phyloP scores from a whole-genome alignment of 352 stramenopile species.

The Thalassiosira exigua region DNA sequence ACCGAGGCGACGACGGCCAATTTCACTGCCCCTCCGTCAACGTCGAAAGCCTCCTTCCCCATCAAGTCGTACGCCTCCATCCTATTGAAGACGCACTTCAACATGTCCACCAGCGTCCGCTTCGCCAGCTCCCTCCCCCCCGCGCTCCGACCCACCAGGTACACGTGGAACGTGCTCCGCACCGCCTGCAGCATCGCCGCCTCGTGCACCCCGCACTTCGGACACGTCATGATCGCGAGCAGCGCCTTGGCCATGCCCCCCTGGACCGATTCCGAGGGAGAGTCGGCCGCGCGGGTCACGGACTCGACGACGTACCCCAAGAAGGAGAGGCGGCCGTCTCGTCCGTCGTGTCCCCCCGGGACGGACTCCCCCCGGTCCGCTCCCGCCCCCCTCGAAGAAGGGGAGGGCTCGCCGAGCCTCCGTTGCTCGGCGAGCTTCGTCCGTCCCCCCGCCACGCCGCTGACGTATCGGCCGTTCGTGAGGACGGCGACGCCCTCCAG shows the following conservation, averaged over 20 bases:
- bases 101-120: constrained; percentile 95
- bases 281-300: constrained; percentile 55
- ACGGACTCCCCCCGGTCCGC: too few species aligned
- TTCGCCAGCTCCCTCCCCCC: constrained; percentile 94
- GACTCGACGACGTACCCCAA: constrained; percentile 64
- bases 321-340: constrained; percentile 52
- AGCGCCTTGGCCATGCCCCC: constrained; percentile 61
- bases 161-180: constrained; percentile 96
- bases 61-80: constrained; percentile 90
- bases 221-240: constrained; percentile 75
- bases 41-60: constrained; percentile 12
- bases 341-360: constrained; percentile 44
- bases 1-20: constrained; percentile 16
- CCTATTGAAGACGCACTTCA: constrained; percentile 94
- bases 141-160: constrained; percentile 89
- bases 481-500: constrained; percentile 74
- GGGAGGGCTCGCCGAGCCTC: constrained; percentile 42
- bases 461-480: constrained; percentile 74
- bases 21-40: constrained; percentile 4
- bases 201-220: constrained; percentile 82
- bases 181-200: constrained; percentile 92
- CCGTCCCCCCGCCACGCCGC: constrained; percentile 67
- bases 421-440: constrained; percentile 59
- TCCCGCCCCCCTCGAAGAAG: constrained; percentile 10
- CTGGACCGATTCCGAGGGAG: constrained; percentile 63